Evolutionary conservation across 257 asterid species (phyloP).

Genomic region (Verbena officinalis): DNA sequence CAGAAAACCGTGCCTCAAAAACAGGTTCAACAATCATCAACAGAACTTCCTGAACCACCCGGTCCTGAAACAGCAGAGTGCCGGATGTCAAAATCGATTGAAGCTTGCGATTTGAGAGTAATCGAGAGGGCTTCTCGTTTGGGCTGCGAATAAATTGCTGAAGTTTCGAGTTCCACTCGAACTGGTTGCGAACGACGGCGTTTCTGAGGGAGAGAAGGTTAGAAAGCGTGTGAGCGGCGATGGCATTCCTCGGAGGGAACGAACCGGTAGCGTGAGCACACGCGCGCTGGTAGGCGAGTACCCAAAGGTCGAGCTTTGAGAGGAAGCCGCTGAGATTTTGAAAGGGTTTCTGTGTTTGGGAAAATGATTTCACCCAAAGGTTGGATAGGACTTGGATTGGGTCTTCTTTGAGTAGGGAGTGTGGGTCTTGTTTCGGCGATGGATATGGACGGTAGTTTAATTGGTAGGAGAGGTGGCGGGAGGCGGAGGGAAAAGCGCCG

Average conservation of each 20-base stretch:
- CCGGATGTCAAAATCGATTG: conserved; percentile 53
- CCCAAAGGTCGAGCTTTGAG: conserved; percentile 86
- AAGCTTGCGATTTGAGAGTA: conserved; percentile 61
- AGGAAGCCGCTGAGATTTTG: conserved; percentile 84
- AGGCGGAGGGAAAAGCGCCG: conserved; percentile 34
- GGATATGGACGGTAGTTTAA: conserved; percentile 27
- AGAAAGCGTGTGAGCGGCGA: conserved; percentile 57
- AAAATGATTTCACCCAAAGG: conserved; percentile 86
- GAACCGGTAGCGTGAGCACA: conserved; percentile 88
- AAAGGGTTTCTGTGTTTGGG: conserved; percentile 67
- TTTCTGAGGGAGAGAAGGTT: conserved; percentile 63
- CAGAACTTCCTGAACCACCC: conserved; percentile 82
- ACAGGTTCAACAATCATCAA: conserved; percentile 82
- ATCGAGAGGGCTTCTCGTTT: conserved; percentile 48
- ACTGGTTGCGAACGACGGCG: conserved; percentile 61
- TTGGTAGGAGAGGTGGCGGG: conserved; percentile 36
- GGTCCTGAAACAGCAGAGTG: conserved; percentile 70
- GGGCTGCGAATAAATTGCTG: conserved; percentile 68
- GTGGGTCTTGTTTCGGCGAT: conserved; percentile 46
- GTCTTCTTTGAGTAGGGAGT: conserved; percentile 71
- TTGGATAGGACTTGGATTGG: conserved; percentile 73
- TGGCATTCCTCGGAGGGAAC: conserved; percentile 76
- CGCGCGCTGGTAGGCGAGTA: conserved; percentile 93
- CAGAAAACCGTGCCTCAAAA: conserved; percentile 75
- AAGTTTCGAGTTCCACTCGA: conserved; percentile 65